phyloP scores from a whole-genome alignment of 2,329 filamentous ascomycete species.

The Pseudohalonectria lignicola region DNA sequence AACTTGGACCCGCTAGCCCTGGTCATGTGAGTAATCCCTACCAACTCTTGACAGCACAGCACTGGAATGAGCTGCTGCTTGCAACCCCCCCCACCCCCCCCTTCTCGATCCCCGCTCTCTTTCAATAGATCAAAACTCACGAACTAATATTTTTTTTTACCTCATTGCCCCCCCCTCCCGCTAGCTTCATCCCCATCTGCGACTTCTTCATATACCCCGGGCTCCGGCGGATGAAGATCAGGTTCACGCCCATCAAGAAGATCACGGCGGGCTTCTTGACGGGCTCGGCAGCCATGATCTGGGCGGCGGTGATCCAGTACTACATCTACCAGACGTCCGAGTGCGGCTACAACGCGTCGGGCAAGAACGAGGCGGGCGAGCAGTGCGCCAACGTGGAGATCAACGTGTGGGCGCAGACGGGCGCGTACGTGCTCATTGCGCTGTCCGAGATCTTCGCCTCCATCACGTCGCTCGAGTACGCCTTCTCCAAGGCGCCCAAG shows the following conservation, averaged over 20 bases:
- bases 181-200: conserved; percentile 56
- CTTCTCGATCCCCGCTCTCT: too few relatives aligned
- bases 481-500: conserved; percentile 65
- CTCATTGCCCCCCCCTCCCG: not conserved
- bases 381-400: conserved; percentile 44
- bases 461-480: conserved; percentile 61
- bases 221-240: conserved; percentile 50
- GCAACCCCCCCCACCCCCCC: too few relatives aligned
- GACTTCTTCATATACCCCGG: conserved; percentile 60
- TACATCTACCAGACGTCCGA: conserved; percentile 53
- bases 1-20: conserved; percentile 69
- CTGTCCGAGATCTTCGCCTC: conserved; percentile 43
- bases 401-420: conserved; percentile 50
- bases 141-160: not conserved
- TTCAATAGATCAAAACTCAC: not conserved
- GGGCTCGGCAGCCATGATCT: conserved; percentile 50
- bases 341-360: conserved; percentile 42
- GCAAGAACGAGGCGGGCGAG: conserved; percentile 20
- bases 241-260: conserved; percentile 66
- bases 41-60: not conserved
- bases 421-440: conserved; percentile 39
- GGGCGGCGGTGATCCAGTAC: conserved; percentile 43
- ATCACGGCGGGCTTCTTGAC: conserved; percentile 62
- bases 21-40: conserved; percentile 35
- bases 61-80: too few relatives aligned